A percentile compares a stretch with the other conserved stretches of the same genome.
Evolutionary conservation across 2,329 filamentous ascomycete genomes (phyloP).

Genomic region (Fusarium keratoplasticum): DNA sequence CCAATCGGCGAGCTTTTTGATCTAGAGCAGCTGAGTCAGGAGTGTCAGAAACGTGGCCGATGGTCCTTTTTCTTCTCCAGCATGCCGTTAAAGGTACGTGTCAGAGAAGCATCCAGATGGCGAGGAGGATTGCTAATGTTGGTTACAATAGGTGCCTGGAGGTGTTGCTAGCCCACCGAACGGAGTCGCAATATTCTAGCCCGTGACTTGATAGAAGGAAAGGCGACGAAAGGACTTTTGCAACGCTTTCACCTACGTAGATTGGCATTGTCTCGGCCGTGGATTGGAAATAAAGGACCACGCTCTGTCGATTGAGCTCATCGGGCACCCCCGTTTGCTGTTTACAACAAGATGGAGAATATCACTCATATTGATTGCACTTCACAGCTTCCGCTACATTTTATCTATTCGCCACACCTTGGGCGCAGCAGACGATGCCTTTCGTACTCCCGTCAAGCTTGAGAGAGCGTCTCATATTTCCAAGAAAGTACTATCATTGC

Average conservation of each 20-base stretch:
- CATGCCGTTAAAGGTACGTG: constrained; percentile 26
- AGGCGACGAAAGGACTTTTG: too few species aligned
- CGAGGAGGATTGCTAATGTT: neutral
- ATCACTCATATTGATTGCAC: neutral
- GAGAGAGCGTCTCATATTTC: neutral
- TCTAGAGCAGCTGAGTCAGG: constrained; percentile 52
- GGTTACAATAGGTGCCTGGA: constrained; percentile 10
- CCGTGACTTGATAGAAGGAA: accelerated
- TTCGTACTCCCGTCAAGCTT: neutral
- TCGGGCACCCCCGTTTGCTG: too few species aligned
- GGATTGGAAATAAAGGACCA: too few species aligned
- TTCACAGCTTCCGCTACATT: neutral
- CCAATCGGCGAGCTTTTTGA: constrained; percentile 63
- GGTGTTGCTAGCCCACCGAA: constrained; percentile 29
- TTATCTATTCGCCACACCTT: neutral
- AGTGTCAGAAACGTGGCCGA: constrained; percentile 47
- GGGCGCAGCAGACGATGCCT: neutral
- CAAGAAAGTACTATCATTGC: neutral
- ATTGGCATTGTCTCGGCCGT: too few species aligned
- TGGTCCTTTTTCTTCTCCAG: constrained; percentile 55
- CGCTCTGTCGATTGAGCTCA: too few species aligned
- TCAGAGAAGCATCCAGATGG: accelerated
- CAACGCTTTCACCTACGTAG: too few species aligned
- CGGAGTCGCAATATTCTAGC: constrained; percentile 18
- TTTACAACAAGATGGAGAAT: neutral